Percentiles rank a stretch among this genome's conserved stretches.
Evolutionary conservation across 2,329 filamentous ascomycete species (phyloP).

Genomic region (Fusarium sacchari): DNA sequence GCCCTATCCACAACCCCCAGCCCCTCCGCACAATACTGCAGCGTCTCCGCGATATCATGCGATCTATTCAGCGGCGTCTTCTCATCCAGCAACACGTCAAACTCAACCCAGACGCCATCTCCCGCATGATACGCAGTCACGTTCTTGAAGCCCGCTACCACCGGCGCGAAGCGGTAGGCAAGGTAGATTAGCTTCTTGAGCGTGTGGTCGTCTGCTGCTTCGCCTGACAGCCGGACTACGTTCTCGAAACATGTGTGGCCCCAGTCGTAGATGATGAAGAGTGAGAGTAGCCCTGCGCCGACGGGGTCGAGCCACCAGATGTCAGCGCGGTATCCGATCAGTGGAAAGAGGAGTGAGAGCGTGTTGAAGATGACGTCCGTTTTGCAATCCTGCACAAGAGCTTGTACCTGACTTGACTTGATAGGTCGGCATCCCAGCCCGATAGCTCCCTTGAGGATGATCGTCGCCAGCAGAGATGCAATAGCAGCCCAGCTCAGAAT

Average conservation of each 20-base stretch:
- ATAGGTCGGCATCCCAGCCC: slow-evolving; percentile 86
- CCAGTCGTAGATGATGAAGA: slow-evolving; percentile 78
- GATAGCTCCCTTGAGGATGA: slow-evolving; percentile 81
- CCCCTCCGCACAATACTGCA: slow-evolving; percentile 50
- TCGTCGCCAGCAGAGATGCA: slow-evolving; percentile 72
- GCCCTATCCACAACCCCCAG: slow-evolving; percentile 46
- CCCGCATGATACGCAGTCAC: slow-evolving; percentile 49
- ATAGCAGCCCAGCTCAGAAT: slow-evolving; percentile 44
- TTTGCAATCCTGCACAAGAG: slow-evolving; percentile 59
- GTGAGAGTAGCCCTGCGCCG: slow-evolving; percentile 69
- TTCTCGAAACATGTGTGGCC: slow-evolving; percentile 59
- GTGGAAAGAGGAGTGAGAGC: slow-evolving; percentile 86
- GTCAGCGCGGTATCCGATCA: slow-evolving; percentile 67
- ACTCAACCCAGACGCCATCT: slow-evolving; percentile 49
- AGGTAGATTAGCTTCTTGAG: slow-evolving; percentile 48
- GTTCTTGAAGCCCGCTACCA: slow-evolving; percentile 48
- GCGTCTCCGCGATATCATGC: slow-evolving; percentile 49
- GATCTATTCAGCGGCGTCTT: slow-evolving; percentile 46
- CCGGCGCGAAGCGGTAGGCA: slow-evolving; percentile 48
- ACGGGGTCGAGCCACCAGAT: slow-evolving; percentile 75
- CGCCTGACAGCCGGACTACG: slow-evolving; percentile 46
- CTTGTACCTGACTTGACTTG: slow-evolving; percentile 84
- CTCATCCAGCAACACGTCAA: slow-evolving; percentile 47
- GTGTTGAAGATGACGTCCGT: slow-evolving; percentile 89
- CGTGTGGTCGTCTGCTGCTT: slow-evolving; percentile 45